A percentile compares a stretch with the other conserved stretches of the same genome.
phyloP scores from a whole-genome alignment of 176 grass and related monocot genomes.

The Oryza longistaminata region DNA sequence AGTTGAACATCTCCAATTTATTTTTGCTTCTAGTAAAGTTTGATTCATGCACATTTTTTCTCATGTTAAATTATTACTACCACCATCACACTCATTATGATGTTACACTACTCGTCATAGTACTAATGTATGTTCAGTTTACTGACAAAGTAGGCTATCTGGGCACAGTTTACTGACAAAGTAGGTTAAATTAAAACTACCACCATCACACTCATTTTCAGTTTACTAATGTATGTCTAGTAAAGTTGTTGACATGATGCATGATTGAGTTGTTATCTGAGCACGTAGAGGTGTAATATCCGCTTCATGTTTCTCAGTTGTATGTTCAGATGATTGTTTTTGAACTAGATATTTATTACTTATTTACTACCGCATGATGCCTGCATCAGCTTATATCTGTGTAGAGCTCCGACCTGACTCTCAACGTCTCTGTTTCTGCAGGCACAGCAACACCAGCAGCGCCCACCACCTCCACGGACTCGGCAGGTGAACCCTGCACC shows the following conservation, averaged over 20 bases:
- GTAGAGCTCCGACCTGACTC: not conserved
- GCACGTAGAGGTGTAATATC: not conserved
- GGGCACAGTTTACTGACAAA: too few relatives aligned
- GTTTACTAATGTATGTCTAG: too few relatives aligned
- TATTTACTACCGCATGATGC: not conserved
- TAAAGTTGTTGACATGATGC: not conserved
- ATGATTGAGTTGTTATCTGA: not conserved
- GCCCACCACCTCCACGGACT: slow-evolving; percentile 41
- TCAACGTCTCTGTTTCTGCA: slow-evolving; percentile 4
- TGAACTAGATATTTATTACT: not conserved
- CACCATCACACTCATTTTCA: not conserved
- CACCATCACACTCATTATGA: not conserved
- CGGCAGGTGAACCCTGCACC: slow-evolving; percentile 39
- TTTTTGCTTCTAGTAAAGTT: not conserved
- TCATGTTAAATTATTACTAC: not conserved
- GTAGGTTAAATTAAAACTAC: not conserved
- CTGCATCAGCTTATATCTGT: not conserved
- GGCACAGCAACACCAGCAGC: slow-evolving; percentile 58
- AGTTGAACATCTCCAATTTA: not conserved
- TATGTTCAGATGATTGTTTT: not conserved
- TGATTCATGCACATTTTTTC: not conserved
- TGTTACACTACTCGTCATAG: not conserved
- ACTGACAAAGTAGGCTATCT: too few relatives aligned
- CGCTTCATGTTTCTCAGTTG: not conserved
- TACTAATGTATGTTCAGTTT: not conserved